These are phyloP conservation scores for Nicotiana obtusifolia DNA, from an alignment of 257 asterid genomes.

Conservation along the genomic window DNA sequence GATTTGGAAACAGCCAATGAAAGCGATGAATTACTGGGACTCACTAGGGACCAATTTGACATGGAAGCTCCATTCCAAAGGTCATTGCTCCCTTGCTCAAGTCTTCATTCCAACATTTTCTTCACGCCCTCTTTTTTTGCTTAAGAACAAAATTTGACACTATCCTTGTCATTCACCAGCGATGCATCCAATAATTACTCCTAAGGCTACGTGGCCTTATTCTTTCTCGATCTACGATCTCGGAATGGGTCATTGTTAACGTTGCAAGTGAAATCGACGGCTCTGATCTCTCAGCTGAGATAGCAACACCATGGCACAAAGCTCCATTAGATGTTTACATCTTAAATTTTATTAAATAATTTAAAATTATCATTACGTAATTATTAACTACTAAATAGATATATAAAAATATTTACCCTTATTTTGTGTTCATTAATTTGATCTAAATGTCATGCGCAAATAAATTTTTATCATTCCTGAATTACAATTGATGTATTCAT, in stretches of 20 bases:
- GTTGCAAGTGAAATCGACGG: background rate
- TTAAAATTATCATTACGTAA: too few relatives aligned
- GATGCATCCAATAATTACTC: background rate
- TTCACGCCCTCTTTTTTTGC: background rate
- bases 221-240: background rate
- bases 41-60: conserved; percentile 23
- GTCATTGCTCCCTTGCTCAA: conserved; percentile 41
- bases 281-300: background rate
- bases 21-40: background rate
- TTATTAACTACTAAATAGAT: too few relatives aligned
- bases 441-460: too few relatives aligned
- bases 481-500: too few relatives aligned
- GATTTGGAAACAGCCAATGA: conserved; percentile 6
- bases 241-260: background rate
- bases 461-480: too few relatives aligned
- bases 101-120: conserved; percentile 27
- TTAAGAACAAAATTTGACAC: background rate
- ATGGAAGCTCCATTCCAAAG: conserved; percentile 37
- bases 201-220: background rate
- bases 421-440: too few relatives aligned
- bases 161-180: background rate
- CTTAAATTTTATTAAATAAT: too few relatives aligned
- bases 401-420: too few relatives aligned
- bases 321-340: too few relatives aligned
- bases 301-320: too few relatives aligned